Conservation (phyloP, 345 rosid genomes). For the Capsella bursapastoris region DNA sequence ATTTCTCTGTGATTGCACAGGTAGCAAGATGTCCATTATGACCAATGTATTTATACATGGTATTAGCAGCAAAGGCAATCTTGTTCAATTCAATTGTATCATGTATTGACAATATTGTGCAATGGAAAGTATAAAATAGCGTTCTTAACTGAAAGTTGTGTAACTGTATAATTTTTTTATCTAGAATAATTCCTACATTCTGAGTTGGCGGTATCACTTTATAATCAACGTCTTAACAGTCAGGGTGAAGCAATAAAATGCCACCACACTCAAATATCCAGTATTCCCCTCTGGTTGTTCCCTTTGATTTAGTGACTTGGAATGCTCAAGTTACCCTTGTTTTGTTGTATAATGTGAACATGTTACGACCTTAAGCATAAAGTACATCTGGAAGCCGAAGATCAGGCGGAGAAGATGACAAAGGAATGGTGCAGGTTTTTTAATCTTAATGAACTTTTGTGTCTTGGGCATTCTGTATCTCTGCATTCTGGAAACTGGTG, state of each 20-base stretch:
- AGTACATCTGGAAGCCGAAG: constrained; percentile 13
- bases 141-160: constrained; percentile 25
- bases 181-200: constrained; percentile 1
- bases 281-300: background rate
- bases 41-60: constrained; percentile 23
- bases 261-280: constrained; percentile 5
- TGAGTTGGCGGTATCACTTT: constrained; percentile 9
- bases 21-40: constrained; percentile 19
- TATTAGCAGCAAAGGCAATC: background rate
- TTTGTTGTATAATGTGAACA: constrained; percentile 15
- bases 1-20: constrained; percentile 26
- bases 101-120: constrained; percentile 37
- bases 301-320: constrained; percentile 26
- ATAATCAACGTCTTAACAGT: constrained; percentile 20
- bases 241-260: background rate
- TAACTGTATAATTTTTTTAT: constrained; percentile 25
- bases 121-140: constrained; percentile 15
- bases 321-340: background rate
- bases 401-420: constrained; percentile 4
- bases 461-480: constrained; percentile 4
- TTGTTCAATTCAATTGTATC: constrained; percentile 37
- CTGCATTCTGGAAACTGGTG: background rate
- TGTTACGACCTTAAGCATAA: constrained; percentile 21
- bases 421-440: background rate
- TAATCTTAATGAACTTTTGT: background rate